Evolutionary conservation across 2,329 filamentous ascomycete genomes (phyloP).

Genomic region (Fusarium pininemorale): DNA sequence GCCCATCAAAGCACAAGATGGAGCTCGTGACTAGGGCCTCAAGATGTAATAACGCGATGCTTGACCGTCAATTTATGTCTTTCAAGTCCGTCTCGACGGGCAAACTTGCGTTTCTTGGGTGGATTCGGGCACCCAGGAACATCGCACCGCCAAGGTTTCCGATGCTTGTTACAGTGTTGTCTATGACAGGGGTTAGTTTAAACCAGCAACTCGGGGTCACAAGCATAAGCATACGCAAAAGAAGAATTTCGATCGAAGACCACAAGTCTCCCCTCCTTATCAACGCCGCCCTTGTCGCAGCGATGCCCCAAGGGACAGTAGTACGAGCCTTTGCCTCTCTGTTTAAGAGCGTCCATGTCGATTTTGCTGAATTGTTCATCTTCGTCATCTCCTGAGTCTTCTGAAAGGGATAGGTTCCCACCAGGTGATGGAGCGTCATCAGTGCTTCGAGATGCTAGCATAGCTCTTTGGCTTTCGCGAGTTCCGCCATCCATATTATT

Average conservation of each 20-base stretch:
- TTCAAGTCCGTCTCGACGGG: constrained; percentile 54
- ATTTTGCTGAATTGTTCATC: constrained; percentile 49
- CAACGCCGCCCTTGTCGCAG: constrained; percentile 54
- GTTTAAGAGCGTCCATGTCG: constrained; percentile 52
- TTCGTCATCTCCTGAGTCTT: constrained; percentile 46
- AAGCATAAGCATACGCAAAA: constrained; percentile 46
- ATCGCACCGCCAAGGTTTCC: constrained; percentile 53
- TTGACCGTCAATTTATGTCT: constrained; percentile 53
- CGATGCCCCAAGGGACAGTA: constrained; percentile 48
- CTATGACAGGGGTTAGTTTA: constrained; percentile 42
- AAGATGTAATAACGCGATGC: constrained; percentile 46
- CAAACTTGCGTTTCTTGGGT: constrained; percentile 53
- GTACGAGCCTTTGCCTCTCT: constrained; percentile 52
- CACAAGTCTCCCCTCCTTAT: constrained; percentile 50
- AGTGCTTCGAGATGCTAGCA: constrained; percentile 35
- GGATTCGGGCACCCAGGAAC: constrained; percentile 52
- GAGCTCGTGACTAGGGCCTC: constrained; percentile 25
- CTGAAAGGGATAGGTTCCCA: constrained; percentile 42
- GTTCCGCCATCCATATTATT: constrained; percentile 36
- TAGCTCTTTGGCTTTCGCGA: constrained; percentile 35
- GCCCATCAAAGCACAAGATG: constrained; percentile 24
- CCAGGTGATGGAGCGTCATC: constrained; percentile 22
- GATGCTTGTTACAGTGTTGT: constrained; percentile 55
- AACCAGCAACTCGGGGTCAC: constrained; percentile 8
- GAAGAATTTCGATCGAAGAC: constrained; percentile 55